Base-by-base conservation (phyloP, 306 rosid species). In the Phaseolus lunatus region DNA sequence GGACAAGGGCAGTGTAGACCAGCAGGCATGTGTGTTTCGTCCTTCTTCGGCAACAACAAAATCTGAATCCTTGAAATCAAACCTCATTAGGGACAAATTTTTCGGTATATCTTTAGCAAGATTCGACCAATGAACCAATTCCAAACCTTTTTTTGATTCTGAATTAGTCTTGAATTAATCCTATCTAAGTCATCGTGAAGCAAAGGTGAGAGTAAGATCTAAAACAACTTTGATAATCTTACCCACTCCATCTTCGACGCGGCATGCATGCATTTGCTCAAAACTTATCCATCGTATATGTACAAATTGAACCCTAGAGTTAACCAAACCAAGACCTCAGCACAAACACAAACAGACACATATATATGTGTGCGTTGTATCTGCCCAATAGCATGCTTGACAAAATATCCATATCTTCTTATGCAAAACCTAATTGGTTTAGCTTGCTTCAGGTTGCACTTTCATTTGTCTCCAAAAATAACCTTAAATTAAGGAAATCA, bases 41-140 rank as follows among this genome's bases (percentile, higher is more conserved):
- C 82, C 48, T 70, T 76, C 72, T 70, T 80, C 57, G 73, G 84
- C 91, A 90, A 87, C 91, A 88, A 76, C 85, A 85, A 86, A 90
- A 88, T 87, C 86, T 80, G 67, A 86, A 88, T 87, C 89, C 85
- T 86, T 86, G 89, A 88, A 76, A 84, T 80, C 78, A 23, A 81
- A 74, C 63, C 61, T 52, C 26, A 75, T 66, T 73, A 66, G 39
- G 53, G 84, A 81, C 91, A 89, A 86, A 82, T 33, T 49, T 88
- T 58, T 22, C 22, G 49, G 74, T 67, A 78, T 81, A 80, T 73
- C 81, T 73, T 77, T 45, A 70, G 73, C 78, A 68, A 68, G 81
- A 78, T 85, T 9, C 81, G 48, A 31, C 70, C 72, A 67, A 77
- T 81, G 77, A 76, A 63, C 86, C 81, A 45, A 67, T 67, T 74